A percentile compares a stretch with the other conserved stretches of the same genome.
Conservation (phyloP, 2,329 filamentous ascomycete genomes). For the Penicillium janthinellum region DNA sequence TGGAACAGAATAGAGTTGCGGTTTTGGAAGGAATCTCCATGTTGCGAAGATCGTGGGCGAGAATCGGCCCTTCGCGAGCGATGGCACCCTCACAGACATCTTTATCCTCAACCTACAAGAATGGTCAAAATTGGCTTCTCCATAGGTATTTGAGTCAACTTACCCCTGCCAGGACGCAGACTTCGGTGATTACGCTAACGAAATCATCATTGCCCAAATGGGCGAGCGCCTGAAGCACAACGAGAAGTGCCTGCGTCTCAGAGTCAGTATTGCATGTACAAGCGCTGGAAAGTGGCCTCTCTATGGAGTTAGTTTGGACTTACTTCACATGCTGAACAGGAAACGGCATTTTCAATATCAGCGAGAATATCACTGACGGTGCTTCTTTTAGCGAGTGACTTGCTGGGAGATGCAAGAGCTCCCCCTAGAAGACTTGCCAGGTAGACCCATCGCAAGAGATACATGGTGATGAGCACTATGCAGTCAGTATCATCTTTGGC, state of each 20-base stretch:
- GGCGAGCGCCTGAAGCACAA: conserved; percentile 48
- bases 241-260: conserved; percentile 34
- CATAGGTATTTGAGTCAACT: conserved; percentile 3
- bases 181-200: conserved; percentile 38
- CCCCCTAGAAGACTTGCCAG: conserved; percentile 11
- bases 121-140: neutral
- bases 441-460: conserved; percentile 5
- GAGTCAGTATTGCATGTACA: neutral
- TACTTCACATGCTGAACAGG: conserved; percentile 35
- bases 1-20: conserved; percentile 54
- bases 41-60: conserved; percentile 54
- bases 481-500: neutral
- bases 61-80: conserved; percentile 55
- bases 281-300: neutral
- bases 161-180: conserved; percentile 41
- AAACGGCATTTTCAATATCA: conserved; percentile 31
- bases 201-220: conserved; percentile 48
- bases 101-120: conserved; percentile 49
- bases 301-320: neutral
- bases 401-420: conserved; percentile 6
- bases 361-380: conserved; percentile 27
- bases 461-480: conserved; percentile 4
- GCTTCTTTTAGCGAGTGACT: conserved; percentile 13
- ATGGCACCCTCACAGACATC: conserved; percentile 59
- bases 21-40: conserved; percentile 54